These are phyloP conservation scores for Cadophora sp. DNA, from an alignment of 2,329 filamentous ascomycete species.

Conservation along the genomic window DNA sequence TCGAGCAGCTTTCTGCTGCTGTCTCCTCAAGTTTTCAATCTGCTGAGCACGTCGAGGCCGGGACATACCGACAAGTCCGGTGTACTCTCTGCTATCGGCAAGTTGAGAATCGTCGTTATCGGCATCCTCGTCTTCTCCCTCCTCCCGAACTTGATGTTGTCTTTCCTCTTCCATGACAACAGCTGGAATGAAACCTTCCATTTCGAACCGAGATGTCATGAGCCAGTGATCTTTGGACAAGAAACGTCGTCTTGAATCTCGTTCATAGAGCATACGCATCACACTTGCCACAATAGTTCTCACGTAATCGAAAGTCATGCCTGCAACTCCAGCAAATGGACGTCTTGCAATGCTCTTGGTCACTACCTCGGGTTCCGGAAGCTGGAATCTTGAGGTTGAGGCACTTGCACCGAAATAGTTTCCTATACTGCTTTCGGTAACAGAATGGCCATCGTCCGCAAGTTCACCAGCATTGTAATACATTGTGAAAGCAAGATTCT, in stretches of 20 bases:
- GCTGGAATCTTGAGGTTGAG: conserved; percentile 31
- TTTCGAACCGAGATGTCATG: conserved; percentile 87
- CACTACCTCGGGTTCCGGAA: conserved; percentile 24
- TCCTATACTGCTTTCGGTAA: conserved; percentile 50
- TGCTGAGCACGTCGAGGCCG: conserved; percentile 67
- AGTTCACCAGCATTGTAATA: conserved; percentile 83
- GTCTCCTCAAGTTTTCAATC: conserved; percentile 66
- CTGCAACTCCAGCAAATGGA: conserved; percentile 67
- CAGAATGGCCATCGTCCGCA: conserved; percentile 48
- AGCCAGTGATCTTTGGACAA: conserved; percentile 88
- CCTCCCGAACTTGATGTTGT: conserved; percentile 70
- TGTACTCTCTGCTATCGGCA: conserved; percentile 39
- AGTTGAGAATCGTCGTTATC: conserved; percentile 49
- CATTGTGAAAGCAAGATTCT: conserved; percentile 87
- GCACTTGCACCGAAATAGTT: conserved; percentile 51
- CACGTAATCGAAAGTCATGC: conserved; percentile 79
- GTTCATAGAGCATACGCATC: conserved; percentile 87
- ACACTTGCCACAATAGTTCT: conserved; percentile 81
- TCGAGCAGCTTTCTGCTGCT: conserved; percentile 70
- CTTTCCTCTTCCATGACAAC: conserved; percentile 89
- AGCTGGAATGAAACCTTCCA: conserved; percentile 84
- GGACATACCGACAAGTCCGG: conserved; percentile 59
- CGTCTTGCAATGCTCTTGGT: conserved; percentile 40
- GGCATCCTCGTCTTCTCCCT: conserved; percentile 60
- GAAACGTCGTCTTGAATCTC: conserved; percentile 88